Evolutionary conservation across 2,329 filamentous ascomycete species (phyloP).

Genomic region (Teratosphaeria epicoccoides): DNA sequence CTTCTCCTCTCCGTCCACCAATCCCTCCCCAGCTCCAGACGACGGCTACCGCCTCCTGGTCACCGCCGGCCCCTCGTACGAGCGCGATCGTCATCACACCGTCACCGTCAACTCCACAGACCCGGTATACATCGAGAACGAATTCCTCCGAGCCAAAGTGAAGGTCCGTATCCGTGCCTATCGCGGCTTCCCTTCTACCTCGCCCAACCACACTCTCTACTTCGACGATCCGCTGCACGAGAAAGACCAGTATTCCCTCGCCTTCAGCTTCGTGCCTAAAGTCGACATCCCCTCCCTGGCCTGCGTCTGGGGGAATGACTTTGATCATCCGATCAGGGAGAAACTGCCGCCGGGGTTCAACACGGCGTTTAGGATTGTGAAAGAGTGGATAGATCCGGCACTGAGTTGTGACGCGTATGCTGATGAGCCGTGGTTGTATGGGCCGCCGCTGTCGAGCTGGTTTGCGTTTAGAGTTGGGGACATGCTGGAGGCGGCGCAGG

Average conservation of each 20-base stretch:
- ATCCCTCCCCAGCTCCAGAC: slow-evolving; percentile 24
- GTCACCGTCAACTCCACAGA: slow-evolving; percentile 59
- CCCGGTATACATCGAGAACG: slow-evolving; percentile 43
- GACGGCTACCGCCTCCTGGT: slow-evolving; percentile 66
- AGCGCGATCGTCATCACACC: slow-evolving; percentile 53
- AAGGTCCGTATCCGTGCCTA: slow-evolving; percentile 64
- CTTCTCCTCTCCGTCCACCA: not conserved
- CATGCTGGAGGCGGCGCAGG: slow-evolving; percentile 8
- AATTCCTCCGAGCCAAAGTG: slow-evolving; percentile 56
- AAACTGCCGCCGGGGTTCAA: slow-evolving; percentile 75
- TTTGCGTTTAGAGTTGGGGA: slow-evolving; percentile 24
- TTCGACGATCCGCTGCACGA: slow-evolving; percentile 61
- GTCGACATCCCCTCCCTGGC: slow-evolving; percentile 52
- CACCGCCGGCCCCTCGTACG: slow-evolving; percentile 69
- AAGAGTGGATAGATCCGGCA: slow-evolving; percentile 82
- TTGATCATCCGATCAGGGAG: slow-evolving; percentile 79
- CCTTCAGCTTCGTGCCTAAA: slow-evolving; percentile 65
- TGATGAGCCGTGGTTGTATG: slow-evolving; percentile 77
- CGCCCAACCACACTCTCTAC: slow-evolving; percentile 58
- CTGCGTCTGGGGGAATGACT: slow-evolving; percentile 88
- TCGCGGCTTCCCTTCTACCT: slow-evolving; percentile 53
- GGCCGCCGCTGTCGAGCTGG: slow-evolving; percentile 43
- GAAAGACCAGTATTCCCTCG: slow-evolving; percentile 75
- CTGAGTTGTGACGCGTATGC: slow-evolving; percentile 82
- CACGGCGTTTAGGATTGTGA: slow-evolving; percentile 72